Percentiles rank a stretch among this genome's conserved stretches.
phyloP scores from a whole-genome alignment of 2,329 filamentous ascomycete genomes.

The Colletotrichum sansevieriae region DNA sequence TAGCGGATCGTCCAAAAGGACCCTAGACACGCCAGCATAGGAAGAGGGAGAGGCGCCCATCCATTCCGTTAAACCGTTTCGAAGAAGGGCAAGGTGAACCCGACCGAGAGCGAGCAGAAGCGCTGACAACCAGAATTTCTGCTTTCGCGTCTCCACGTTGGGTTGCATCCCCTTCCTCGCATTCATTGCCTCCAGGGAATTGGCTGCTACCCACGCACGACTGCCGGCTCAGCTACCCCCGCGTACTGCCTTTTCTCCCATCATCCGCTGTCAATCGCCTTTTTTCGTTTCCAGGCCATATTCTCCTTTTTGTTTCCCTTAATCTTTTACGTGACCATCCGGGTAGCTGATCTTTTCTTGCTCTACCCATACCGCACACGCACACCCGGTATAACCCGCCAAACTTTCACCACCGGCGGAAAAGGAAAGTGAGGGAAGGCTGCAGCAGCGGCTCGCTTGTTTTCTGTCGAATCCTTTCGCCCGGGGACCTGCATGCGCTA shows the following conservation, averaged over 20 bases:
- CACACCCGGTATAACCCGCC: too few relatives aligned
- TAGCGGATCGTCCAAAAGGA: conserved; percentile 1
- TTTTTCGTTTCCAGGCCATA: conserved; percentile 4
- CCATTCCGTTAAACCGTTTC: too few relatives aligned
- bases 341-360: neutral
- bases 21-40: neutral
- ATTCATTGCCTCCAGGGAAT: conserved; percentile 29
- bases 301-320: conserved; percentile 4
- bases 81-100: neutral
- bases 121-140: conserved; percentile 1
- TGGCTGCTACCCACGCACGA: conserved; percentile 31
- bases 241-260: conserved; percentile 18
- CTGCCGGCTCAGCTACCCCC: conserved; percentile 24
- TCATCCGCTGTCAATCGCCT: conserved; percentile 5
- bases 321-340: conserved; percentile 15
- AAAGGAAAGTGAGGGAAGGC: conserved; percentile 15
- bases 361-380: neutral
- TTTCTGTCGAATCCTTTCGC: conserved; percentile 7
- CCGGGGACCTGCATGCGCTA: conserved; percentile 22
- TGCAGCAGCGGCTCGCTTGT: conserved; percentile 26
- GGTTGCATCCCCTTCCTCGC: conserved; percentile 34
- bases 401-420: neutral
- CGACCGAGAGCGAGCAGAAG: conserved; percentile 3
- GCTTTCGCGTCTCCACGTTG: conserved; percentile 31
- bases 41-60: too few relatives aligned